Evolutionary conservation across 1,284 basidiomycete species (phyloP).

Genomic region (Sphagnurus paluster): DNA sequence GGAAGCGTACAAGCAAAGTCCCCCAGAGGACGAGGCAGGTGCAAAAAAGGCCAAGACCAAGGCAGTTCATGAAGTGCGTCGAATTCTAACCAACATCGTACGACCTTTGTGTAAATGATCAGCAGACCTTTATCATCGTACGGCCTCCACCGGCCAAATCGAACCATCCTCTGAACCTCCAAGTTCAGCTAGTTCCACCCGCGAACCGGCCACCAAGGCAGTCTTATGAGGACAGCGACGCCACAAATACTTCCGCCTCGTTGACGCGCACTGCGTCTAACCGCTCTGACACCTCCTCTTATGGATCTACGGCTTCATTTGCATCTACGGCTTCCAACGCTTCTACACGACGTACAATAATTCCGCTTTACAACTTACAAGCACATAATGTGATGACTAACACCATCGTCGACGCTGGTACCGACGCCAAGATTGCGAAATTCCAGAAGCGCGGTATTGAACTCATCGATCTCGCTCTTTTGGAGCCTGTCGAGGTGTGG

Average conservation of each 20-base stretch:
- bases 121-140: slow-evolving; percentile 18
- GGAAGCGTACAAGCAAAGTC: slow-evolving; percentile 8
- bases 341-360: slow-evolving; percentile 71
- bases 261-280: slow-evolving; percentile 40
- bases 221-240: slow-evolving; percentile 25
- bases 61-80: slow-evolving; percentile 13
- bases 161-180: slow-evolving; percentile 16
- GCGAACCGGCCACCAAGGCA: slow-evolving; percentile 26
- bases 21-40: slow-evolving; percentile 9
- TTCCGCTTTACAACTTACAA: slow-evolving; percentile 92
- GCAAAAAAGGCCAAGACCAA: slow-evolving; percentile 16
- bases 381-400: slow-evolving; percentile 94
- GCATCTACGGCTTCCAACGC: slow-evolving; percentile 50
- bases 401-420: slow-evolving; percentile 88
- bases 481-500: slow-evolving; percentile 87
- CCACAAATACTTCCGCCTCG: slow-evolving; percentile 24
- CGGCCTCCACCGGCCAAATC: slow-evolving; percentile 19
- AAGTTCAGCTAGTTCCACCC: slow-evolving; percentile 23
- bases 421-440: slow-evolving; percentile 92
- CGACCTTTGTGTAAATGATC: neutral
- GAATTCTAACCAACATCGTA: slow-evolving; percentile 8
- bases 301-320: slow-evolving; percentile 54
- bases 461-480: slow-evolving; percentile 71
- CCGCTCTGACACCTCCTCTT: slow-evolving; percentile 36
- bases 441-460: slow-evolving; percentile 87